Conservation (phyloP, 257 asterid species). For the Solanum chmielewskii region DNA sequence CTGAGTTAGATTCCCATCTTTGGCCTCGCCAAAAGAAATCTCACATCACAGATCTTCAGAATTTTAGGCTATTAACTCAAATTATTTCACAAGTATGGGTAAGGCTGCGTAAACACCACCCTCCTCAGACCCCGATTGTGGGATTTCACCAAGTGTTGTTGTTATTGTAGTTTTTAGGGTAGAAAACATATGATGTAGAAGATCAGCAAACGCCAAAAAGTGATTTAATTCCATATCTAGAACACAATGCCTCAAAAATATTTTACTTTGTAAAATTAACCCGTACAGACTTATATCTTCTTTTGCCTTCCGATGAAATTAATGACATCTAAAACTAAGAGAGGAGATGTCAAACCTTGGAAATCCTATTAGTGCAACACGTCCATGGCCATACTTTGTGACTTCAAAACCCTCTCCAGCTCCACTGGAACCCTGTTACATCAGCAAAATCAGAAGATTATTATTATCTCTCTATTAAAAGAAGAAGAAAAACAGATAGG, state of each 20-base stretch:
- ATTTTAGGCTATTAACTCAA: neutral
- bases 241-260: neutral
- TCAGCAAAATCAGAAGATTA: neutral
- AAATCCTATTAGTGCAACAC: constrained; percentile 95
- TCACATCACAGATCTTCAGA: neutral
- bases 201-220: neutral
- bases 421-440: constrained; percentile 76
- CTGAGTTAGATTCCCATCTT: neutral
- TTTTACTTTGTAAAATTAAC: neutral
- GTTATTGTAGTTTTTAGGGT: neutral
- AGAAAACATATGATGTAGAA: neutral
- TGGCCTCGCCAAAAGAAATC: neutral
- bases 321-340: neutral
- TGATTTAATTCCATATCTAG: neutral
- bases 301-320: neutral
- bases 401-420: constrained; percentile 98
- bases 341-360: constrained; percentile 59
- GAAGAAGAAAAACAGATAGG: neutral
- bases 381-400: constrained; percentile 94
- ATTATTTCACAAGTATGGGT: neutral
- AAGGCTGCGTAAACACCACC: neutral
- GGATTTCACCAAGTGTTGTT: neutral
- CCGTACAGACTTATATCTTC: neutral
- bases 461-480: neutral
- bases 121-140: neutral